Evolutionary conservation across 148 eudicot species (phyloP).

Genomic region (Chenopodium quinoa): DNA sequence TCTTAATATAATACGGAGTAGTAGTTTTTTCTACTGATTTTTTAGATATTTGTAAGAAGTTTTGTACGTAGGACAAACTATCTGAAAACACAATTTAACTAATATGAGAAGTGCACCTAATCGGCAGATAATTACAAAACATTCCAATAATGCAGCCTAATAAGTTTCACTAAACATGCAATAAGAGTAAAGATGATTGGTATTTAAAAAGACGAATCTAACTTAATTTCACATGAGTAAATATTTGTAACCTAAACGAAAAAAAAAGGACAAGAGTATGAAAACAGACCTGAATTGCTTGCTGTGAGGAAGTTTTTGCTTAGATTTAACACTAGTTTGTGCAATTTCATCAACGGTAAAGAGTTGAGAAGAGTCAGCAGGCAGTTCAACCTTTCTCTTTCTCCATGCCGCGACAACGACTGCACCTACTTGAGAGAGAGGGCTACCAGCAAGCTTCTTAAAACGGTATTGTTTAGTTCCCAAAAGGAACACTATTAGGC

Average conservation of each 20-base stretch:
- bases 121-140: background rate
- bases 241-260: too few relatives aligned
- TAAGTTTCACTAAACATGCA: too few relatives aligned
- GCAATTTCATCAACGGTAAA: slow-evolving; percentile 47
- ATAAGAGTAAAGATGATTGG: too few relatives aligned
- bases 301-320: slow-evolving; percentile 41
- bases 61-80: background rate
- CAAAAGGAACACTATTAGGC: slow-evolving; percentile 38
- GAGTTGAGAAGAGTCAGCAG: slow-evolving; percentile 42
- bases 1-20: background rate
- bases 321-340: slow-evolving; percentile 30
- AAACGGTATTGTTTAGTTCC: slow-evolving; percentile 62
- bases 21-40: background rate
- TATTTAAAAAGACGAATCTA: too few relatives aligned
- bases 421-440: slow-evolving; percentile 54
- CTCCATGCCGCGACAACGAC: slow-evolving; percentile 64
- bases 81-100: background rate
- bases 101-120: background rate
- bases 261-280: background rate
- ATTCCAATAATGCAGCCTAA: too few relatives aligned
- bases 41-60: background rate
- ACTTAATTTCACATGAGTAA: too few relatives aligned
- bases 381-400: slow-evolving; percentile 45
- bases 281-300: slow-evolving; percentile 35
- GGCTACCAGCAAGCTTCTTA: slow-evolving; percentile 75